Evolutionary conservation across 805 yeast genomes (phyloP).

Genomic region (Candida awuae): DNA sequence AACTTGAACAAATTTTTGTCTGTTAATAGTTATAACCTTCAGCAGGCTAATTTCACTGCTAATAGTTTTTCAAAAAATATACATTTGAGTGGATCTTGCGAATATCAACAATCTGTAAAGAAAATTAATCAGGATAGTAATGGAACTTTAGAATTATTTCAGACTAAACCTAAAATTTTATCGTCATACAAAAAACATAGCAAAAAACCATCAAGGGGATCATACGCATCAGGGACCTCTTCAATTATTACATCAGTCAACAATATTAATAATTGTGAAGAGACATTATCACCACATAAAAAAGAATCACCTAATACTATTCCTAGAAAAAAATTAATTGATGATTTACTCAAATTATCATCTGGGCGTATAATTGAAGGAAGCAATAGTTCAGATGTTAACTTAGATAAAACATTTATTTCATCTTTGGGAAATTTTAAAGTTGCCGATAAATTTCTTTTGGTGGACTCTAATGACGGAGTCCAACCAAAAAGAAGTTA

Average conservation of each 20-base stretch:
- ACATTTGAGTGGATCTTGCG: no score
- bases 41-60: not conserved
- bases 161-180: not conserved
- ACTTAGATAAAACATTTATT: constrained; percentile 13
- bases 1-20: no score
- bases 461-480: constrained; percentile 7
- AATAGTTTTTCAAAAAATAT: no score
- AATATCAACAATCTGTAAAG: no score
- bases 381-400: constrained; percentile 4
- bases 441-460: constrained; percentile 23
- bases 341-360: constrained; percentile 19
- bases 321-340: constrained; percentile 17
- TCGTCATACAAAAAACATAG: constrained; percentile 12
- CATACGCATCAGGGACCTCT: constrained; percentile 27
- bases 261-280: not conserved
- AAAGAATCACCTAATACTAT: constrained; percentile 13
- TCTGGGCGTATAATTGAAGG: constrained; percentile 8
- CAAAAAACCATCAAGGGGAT: constrained; percentile 29
- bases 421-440: constrained; percentile 26
- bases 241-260: constrained; percentile 28
- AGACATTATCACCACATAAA: constrained; percentile 12
- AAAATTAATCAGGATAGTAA: no score
- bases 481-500: constrained; percentile 8
- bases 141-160: no score
- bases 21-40: no score